Evolutionary conservation across 83 land plant genomes (phyloP), one percentile per base, ranked within the genome.

Genomic region (Isoetes engelmannii): DNA sequence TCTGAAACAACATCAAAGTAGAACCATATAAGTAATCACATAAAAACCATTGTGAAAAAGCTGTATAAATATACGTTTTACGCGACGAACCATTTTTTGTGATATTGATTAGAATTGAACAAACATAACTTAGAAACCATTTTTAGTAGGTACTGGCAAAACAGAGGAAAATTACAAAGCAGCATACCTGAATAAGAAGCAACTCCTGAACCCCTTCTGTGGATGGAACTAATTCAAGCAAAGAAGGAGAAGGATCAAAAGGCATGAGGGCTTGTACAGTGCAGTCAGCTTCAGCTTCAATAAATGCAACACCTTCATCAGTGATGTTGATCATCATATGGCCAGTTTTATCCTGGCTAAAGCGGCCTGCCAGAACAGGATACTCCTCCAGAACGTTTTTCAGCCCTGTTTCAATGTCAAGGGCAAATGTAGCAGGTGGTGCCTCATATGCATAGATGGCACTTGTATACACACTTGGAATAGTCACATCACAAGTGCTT

Each of bases 1-100:
- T 47, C 62, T 76, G 79, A 15, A 76, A 55, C 62, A 69, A 73
- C 15, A 70, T 6, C 3, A 76, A 60, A 21, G 20, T 15, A 60
- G n/a, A 60, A 1, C 20, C 20, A 21, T 60, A 60, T 15, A 51
- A 12, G 53, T 7, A 7, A 49, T 12, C 12, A 12, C 53, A 49
- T 49, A 7, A 49, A 7, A 7, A 7, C 7, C 53, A 49, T 7
- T 12, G 53, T 7, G 10, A 49, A 7, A 7, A 7, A 12, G 7
- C 53, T 7, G 53, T 49, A 7, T 49, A 49, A 7, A 7, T 49
- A 12, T n/a, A n/a, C n/a, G 12, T 49, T 49, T 49, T 7, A 49
- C 12, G 53, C 53, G 12, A 7, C 7, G 53, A 7, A 12, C 10
- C 53, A 49, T 49, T 12, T 49, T 49, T 49, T 49, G 7, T 7